Conservation (phyloP, 2,329 filamentous ascomycete genomes). For the Lachnellula hyalina region DNA sequence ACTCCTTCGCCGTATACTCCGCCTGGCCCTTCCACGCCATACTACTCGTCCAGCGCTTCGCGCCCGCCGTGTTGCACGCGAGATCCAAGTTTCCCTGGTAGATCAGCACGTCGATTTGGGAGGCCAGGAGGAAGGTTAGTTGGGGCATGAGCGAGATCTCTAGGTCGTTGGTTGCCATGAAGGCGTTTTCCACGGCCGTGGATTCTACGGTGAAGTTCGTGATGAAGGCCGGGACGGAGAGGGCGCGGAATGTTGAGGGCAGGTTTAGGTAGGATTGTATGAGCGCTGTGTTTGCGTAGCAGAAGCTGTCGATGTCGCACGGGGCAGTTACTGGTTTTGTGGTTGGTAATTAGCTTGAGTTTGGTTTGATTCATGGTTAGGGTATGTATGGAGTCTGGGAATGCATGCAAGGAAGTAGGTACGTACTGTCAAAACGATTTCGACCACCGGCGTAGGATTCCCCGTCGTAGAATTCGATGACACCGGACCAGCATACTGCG, state of each 20-base stretch:
- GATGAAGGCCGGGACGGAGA: conserved; percentile 48
- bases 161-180: conserved; percentile 48
- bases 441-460: conserved; percentile 36
- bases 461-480: conserved; percentile 37
- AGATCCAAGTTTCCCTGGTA: conserved; percentile 62
- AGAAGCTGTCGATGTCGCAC: conserved; percentile 35
- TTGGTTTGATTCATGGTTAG: no score
- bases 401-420: not conserved
- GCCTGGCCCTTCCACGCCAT: conserved; percentile 41
- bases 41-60: conserved; percentile 34
- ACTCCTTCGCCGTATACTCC: conserved; percentile 34
- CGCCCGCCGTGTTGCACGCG: conserved; percentile 44
- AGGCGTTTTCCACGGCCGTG: conserved; percentile 39
- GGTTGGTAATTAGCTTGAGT: not conserved
- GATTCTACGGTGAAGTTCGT: conserved; percentile 47
- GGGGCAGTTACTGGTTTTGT: conserved; percentile 30
- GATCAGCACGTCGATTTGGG: conserved; percentile 61
- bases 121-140: conserved; percentile 54
- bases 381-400: not conserved
- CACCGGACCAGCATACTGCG: conserved; percentile 34
- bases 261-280: conserved; percentile 21
- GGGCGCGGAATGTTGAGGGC: conserved; percentile 39
- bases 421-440: conserved; percentile 39
- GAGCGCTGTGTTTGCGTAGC: conserved; percentile 29
- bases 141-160: conserved; percentile 54